Conservation (phyloP, 108 stramenopile species). For the Parietichytrium sp. region DNA sequence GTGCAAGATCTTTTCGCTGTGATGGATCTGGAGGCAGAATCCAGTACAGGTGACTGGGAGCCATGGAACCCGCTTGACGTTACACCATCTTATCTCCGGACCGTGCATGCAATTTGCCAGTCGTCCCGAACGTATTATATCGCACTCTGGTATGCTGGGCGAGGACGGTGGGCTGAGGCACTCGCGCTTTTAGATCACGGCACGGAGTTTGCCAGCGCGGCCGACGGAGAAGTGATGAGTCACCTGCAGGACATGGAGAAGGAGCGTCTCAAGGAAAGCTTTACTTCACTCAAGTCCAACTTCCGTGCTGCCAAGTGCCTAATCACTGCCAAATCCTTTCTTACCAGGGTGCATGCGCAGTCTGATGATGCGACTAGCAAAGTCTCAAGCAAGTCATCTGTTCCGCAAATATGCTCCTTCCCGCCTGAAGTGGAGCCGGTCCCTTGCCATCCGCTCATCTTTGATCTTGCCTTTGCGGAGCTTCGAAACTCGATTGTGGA, state of each 20-base stretch:
- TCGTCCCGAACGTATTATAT: constrained; percentile 1
- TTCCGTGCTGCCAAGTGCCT: constrained; percentile 2
- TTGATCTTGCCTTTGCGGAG: constrained; percentile 18
- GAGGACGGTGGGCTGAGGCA: constrained; percentile 1
- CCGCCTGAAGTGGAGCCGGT: background rate
- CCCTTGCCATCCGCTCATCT: background rate
- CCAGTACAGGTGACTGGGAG: background rate
- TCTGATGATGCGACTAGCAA: background rate
- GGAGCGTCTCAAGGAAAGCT: no score
- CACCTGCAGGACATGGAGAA: background rate
- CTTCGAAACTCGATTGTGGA: no score
- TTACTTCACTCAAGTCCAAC: no score
- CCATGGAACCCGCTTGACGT: no score
- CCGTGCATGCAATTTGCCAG: background rate
- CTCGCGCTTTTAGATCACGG: constrained; percentile 23
- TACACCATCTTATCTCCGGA: background rate
- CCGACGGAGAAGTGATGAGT: background rate
- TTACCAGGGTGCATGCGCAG: background rate
- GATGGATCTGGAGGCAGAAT: background rate
- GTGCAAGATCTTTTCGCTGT: constrained; percentile 14
- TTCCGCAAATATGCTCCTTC: background rate
- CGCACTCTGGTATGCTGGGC: background rate
- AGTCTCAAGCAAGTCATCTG: background rate
- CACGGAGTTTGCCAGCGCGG: background rate
- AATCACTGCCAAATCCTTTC: background rate